Percentiles rank a stretch among this genome's conserved stretches.
phyloP scores from a whole-genome alignment of 495 filamentous ascomycete genomes.

The Penicillium psychrofluorescens region DNA sequence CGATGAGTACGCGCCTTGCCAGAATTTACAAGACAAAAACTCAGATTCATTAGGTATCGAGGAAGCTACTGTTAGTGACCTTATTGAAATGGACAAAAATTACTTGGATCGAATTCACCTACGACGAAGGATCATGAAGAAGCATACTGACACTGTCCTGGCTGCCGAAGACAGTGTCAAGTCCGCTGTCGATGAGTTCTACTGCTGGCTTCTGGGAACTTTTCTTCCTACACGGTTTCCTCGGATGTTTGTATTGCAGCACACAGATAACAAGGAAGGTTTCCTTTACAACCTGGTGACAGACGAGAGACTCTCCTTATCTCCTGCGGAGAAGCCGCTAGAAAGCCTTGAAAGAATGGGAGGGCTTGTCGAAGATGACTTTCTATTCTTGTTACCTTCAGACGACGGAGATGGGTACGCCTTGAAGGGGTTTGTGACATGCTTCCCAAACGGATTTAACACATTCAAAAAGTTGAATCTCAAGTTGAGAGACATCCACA shows the following conservation, averaged over 20 bases:
- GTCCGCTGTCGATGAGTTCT: constrained; percentile 56
- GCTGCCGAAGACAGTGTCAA: constrained; percentile 19
- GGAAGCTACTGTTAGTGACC: constrained; percentile 39
- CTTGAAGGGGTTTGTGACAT: constrained; percentile 58
- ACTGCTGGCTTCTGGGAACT: constrained; percentile 49
- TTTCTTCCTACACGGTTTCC: constrained; percentile 62
- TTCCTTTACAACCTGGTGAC: constrained; percentile 2
- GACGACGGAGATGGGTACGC: constrained; percentile 33
- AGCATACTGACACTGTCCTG: constrained; percentile 29
- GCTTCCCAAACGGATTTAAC: constrained; percentile 64
- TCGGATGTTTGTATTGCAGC: constrained; percentile 42
- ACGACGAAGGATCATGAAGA: constrained; percentile 40
- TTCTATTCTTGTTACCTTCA: constrained; percentile 58
- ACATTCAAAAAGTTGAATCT: constrained; percentile 53
- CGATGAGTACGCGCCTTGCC: constrained; percentile 49
- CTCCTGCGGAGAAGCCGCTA: background rate
- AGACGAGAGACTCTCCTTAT: constrained; percentile 2
- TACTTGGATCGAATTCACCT: constrained; percentile 48
- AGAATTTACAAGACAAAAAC: background rate
- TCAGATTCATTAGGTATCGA: constrained; percentile 6
- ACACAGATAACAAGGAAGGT: background rate
- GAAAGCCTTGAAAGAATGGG: constrained; percentile 42
- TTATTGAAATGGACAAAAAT: constrained; percentile 58
- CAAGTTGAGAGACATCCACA: constrained; percentile 59
- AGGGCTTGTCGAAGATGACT: constrained; percentile 60